Conservation (phyloP, 768 basidiomycete genomes). For the Hypholoma sublateritium region DNA sequence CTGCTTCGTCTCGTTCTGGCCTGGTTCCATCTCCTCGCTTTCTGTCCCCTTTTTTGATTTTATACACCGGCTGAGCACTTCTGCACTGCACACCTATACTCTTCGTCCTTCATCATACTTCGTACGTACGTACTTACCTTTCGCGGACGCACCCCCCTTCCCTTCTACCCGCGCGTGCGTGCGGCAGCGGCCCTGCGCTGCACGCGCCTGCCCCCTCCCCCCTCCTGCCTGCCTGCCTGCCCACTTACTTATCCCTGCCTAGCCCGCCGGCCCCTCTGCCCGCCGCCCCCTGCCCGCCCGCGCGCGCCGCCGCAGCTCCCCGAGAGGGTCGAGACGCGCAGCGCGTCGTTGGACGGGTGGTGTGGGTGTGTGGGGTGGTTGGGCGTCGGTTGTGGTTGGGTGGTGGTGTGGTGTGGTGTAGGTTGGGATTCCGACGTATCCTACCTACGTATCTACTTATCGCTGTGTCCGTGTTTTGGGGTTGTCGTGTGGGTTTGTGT, state of each 20-base stretch:
- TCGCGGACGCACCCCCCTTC: too few relatives aligned
- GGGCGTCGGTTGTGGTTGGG: background rate
- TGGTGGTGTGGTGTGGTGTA: background rate
- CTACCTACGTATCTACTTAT: too few relatives aligned
- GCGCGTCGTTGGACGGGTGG: background rate
- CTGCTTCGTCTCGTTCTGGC: background rate
- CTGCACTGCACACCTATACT: too few relatives aligned
- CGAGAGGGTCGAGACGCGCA: background rate
- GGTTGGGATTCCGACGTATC: background rate
- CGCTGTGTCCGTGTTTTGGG: too few relatives aligned
- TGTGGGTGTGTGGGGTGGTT: background rate
- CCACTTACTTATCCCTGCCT: background rate
- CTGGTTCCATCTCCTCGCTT: background rate
- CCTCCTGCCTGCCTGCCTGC: background rate
- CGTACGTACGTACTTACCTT: too few relatives aligned
- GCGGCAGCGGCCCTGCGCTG: background rate
- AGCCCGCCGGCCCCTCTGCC: background rate
- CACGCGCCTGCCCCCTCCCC: background rate
- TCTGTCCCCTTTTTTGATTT: background rate
- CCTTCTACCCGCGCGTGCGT: too few relatives aligned
- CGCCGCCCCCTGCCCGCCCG: background rate
- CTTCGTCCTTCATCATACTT: too few relatives aligned
- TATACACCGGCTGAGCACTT: background rate
- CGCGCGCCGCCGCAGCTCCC: background rate
- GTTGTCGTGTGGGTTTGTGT: too few relatives aligned